A percentile compares a stretch with the other conserved stretches of the same genome.
Conservation (phyloP, 768 basidiomycete species). For the Termitomyces sp. region DNA sequence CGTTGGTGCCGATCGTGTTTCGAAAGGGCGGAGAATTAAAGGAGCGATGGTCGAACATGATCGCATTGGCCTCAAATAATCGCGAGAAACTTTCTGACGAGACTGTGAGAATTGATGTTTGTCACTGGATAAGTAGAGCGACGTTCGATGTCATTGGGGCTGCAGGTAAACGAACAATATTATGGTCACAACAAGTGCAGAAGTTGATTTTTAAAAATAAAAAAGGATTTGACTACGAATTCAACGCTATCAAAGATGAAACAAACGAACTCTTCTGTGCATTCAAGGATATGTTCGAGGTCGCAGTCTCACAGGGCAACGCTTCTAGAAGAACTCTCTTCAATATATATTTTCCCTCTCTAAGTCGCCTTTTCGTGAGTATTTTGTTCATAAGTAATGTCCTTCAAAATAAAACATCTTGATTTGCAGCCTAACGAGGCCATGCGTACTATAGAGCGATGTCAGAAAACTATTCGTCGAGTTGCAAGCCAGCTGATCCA, state of each 20-base stretch:
- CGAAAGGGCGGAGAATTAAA: conserved; percentile 60
- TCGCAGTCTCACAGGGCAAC: conserved; percentile 56
- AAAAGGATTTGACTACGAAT: conserved; percentile 81
- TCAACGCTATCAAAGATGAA: conserved; percentile 79
- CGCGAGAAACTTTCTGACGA: conserved; percentile 15
- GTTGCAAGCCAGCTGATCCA: conserved; percentile 75
- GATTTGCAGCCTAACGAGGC: conserved; percentile 49
- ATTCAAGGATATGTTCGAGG: conserved; percentile 84
- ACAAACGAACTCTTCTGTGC: conserved; percentile 75
- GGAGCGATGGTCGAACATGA: conserved; percentile 55
- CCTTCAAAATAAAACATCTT: neutral
- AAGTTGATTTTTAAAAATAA: neutral
- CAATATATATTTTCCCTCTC: conserved; percentile 55
- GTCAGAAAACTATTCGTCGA: conserved; percentile 59
- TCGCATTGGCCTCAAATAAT: conserved; percentile 14
- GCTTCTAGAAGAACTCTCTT: conserved; percentile 44
- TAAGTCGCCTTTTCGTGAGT: conserved; percentile 56
- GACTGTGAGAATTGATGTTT: conserved; percentile 58
- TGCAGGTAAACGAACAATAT: conserved; percentile 60
- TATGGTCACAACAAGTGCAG: neutral
- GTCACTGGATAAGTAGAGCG: conserved; percentile 75
- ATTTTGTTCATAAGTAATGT: neutral
- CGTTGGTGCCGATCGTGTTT: conserved; percentile 70
- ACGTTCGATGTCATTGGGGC: conserved; percentile 91
- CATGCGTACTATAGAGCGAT: conserved; percentile 46